Percentiles rank a stretch among this genome's conserved stretches.
Conservation (phyloP, 2,329 filamentous ascomycete genomes). For the Aureobasidium namibiae region DNA sequence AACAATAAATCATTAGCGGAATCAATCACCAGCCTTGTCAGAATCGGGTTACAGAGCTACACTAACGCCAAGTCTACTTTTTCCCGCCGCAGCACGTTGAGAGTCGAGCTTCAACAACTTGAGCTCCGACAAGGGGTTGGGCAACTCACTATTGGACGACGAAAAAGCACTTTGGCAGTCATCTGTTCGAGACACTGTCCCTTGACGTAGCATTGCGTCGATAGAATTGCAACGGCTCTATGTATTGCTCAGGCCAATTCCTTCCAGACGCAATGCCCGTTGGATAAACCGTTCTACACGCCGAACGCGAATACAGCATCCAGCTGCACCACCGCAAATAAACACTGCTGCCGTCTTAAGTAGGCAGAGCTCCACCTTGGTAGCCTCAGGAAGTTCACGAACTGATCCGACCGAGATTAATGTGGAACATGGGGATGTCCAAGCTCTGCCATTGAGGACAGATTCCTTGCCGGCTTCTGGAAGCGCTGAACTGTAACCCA, state of each 20-base stretch:
- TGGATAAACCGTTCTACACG: background rate
- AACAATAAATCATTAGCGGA: conserved; percentile 10
- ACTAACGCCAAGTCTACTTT: conserved; percentile 2
- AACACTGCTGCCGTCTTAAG: conserved; percentile 1
- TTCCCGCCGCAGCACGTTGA: conserved; percentile 8
- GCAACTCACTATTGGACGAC: conserved; percentile 2
- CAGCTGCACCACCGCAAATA: background rate
- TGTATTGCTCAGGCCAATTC: background rate
- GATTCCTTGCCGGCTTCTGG: conserved; percentile 4
- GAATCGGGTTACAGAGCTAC: conserved; percentile 11
- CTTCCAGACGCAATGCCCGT: background rate
- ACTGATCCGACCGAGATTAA: conserved; percentile 12
- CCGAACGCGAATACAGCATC: background rate
- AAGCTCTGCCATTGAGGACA: background rate
- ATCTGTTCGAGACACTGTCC: conserved; percentile 3
- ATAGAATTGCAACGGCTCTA: conserved; percentile 3
- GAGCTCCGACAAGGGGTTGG: conserved; percentile 1
- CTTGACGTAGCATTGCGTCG: conserved; percentile 6
- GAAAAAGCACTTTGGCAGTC: conserved; percentile 6
- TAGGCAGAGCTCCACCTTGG: conserved; percentile 7
- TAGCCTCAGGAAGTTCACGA: conserved; percentile 7
- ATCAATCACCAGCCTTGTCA: conserved; percentile 3
- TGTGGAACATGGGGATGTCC: conserved; percentile 12
- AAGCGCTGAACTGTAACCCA: conserved; percentile 5
- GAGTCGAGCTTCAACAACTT: conserved; percentile 6